phyloP scores from a whole-genome alignment of 352 stramenopile species.

The Globisporangium apiculatum region DNA sequence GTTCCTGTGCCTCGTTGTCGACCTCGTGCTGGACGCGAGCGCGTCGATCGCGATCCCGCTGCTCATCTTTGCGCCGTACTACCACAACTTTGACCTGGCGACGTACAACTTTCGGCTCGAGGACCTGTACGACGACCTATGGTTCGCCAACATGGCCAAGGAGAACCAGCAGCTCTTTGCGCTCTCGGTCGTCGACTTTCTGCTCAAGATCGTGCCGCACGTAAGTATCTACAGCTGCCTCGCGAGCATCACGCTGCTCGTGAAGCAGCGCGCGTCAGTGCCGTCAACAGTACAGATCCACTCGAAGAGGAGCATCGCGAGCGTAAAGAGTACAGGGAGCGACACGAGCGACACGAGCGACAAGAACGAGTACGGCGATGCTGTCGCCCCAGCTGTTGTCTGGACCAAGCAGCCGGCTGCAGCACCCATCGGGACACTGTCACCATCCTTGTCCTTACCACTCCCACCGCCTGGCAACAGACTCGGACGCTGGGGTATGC shows the following conservation, averaged over 20 bases:
- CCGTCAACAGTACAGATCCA: neutral
- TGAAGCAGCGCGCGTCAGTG: neutral
- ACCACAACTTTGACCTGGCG: constrained; percentile 3
- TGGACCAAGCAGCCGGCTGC: neutral
- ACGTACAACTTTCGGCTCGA: constrained; percentile 7
- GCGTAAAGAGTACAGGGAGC: neutral
- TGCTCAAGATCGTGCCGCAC: constrained; percentile 12
- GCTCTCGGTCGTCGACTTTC: constrained; percentile 7
- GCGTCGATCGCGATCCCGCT: constrained; percentile 9
- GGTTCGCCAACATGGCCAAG: constrained; percentile 11
- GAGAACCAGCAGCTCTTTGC: constrained; percentile 12
- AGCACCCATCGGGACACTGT: too few relatives aligned
- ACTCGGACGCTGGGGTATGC: constrained; percentile 4
- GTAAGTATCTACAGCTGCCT: constrained; percentile 12
- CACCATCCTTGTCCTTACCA: too few relatives aligned
- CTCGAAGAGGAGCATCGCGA: neutral
- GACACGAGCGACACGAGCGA: neutral
- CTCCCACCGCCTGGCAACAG: constrained; percentile 2
- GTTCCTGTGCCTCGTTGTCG: constrained; percentile 1
- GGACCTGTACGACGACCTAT: constrained; percentile 13
- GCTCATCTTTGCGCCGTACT: constrained; percentile 9
- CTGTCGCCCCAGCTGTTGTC: too few relatives aligned
- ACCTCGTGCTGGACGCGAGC: constrained; percentile 4
- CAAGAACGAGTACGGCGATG: neutral
- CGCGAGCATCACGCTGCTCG: constrained; percentile 6